A percentile compares a stretch with the other conserved stretches of the same genome.
Evolutionary conservation across 1,284 basidiomycete genomes (phyloP).

Genomic region (Phlebopus sp.): DNA sequence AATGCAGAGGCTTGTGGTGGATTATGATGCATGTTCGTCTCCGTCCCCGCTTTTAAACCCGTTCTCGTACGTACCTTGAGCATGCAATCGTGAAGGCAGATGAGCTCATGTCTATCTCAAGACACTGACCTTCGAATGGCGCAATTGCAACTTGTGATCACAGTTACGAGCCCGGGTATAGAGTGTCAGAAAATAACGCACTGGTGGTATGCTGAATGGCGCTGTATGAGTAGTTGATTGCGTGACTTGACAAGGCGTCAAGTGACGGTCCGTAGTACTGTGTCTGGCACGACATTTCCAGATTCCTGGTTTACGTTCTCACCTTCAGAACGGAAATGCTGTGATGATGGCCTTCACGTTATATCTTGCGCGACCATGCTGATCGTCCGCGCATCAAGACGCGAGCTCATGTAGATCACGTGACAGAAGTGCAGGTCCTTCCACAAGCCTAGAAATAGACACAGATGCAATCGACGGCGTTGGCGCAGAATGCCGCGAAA

Average conservation of each 20-base stretch:
- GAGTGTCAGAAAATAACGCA: neutral
- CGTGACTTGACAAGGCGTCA: neutral
- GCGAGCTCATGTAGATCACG: too few relatives aligned
- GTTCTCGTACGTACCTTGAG: conserved; percentile 2
- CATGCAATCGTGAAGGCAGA: conserved; percentile 6
- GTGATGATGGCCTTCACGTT: too few relatives aligned
- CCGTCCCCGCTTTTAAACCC: neutral
- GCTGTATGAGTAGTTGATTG: neutral
- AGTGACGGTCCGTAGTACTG: neutral
- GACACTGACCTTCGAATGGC: neutral
- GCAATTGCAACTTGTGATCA: neutral
- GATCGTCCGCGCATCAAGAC: too few relatives aligned
- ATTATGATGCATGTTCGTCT: neutral
- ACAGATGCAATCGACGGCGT: too few relatives aligned
- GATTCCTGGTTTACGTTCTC: too few relatives aligned
- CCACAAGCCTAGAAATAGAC: too few relatives aligned
- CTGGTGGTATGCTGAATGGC: neutral
- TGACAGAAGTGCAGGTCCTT: too few relatives aligned
- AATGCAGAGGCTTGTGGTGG: neutral
- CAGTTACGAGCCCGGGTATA: neutral
- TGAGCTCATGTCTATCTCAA: conserved; percentile 3
- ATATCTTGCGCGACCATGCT: too few relatives aligned
- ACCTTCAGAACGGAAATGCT: too few relatives aligned
- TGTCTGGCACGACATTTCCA: neutral
- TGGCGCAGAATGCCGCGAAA: too few relatives aligned